Percentiles rank a stretch among this genome's conserved stretches.
Evolutionary conservation across 1,139 yeast species (phyloP).

Genomic region (Sugiyamaella castrensis): DNA sequence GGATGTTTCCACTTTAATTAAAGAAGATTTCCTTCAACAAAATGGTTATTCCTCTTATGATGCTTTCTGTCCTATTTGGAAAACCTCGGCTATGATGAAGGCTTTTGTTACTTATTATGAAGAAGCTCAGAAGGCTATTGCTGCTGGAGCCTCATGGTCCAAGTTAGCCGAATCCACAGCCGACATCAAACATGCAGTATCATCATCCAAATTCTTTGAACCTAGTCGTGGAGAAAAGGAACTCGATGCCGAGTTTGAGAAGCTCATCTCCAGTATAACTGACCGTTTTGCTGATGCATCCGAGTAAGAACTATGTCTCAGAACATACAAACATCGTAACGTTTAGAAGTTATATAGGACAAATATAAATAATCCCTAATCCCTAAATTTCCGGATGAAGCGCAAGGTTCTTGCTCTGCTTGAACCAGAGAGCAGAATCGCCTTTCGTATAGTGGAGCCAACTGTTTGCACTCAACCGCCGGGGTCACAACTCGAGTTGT

Average conservation of each 20-base stretch:
- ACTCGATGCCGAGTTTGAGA: conserved; percentile 71
- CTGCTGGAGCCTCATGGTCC: conserved; percentile 93
- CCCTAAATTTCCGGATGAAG: neutral
- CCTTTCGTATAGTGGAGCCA: too few relatives aligned
- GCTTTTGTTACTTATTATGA: conserved; percentile 87
- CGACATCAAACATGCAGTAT: conserved; percentile 89
- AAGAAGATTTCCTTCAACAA: conserved; percentile 98
- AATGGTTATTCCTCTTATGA: conserved; percentile 98
- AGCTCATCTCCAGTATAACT: conserved; percentile 67
- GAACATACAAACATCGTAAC: neutral
- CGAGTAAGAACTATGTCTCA: neutral
- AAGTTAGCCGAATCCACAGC: conserved; percentile 83
- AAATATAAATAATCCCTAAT: neutral
- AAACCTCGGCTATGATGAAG: conserved; percentile 97
- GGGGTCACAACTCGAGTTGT: too few relatives aligned
- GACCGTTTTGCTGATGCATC: conserved; percentile 93
- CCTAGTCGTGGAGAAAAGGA: conserved; percentile 88
- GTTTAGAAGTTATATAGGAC: conserved; percentile 1
- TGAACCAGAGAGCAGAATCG: neutral
- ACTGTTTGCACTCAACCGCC: too few relatives aligned
- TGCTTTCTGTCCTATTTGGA: conserved; percentile 99
- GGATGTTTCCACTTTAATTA: conserved; percentile 86
- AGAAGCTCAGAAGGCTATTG: conserved; percentile 95
- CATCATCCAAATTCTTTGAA: conserved; percentile 93
- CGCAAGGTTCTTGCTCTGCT: neutral